phyloP scores from a whole-genome alignment of 192 early-diverging fungal species.

The Geranomyces michiganensis region DNA sequence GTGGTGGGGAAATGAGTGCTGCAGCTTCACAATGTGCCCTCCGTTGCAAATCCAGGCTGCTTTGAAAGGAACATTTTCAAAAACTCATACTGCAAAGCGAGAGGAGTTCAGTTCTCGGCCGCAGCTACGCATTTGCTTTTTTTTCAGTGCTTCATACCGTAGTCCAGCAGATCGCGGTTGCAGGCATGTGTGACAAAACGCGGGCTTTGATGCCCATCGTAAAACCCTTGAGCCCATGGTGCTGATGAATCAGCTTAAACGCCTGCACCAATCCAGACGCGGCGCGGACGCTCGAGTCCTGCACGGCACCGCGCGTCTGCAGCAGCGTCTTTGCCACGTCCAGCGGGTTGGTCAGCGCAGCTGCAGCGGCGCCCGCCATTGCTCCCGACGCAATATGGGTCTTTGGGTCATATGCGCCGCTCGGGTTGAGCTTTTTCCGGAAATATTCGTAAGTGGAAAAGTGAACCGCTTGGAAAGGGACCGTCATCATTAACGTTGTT shows the following conservation, averaged over 20 bases:
- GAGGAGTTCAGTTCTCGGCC: not conserved
- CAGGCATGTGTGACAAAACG: constrained; percentile 88
- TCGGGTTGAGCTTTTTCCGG: constrained; percentile 79
- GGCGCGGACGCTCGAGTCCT: constrained; percentile 69
- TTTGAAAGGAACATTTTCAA: constrained; percentile 42
- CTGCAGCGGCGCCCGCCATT: constrained; percentile 85
- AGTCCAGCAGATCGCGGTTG: constrained; percentile 94
- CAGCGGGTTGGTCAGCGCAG: constrained; percentile 88
- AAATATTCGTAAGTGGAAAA: constrained; percentile 91
- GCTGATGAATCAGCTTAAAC: constrained; percentile 72
- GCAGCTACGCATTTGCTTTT: not conserved
- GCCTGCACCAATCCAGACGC: constrained; percentile 75
- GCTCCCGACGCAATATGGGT: constrained; percentile 87
- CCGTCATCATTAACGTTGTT: constrained; percentile 90
- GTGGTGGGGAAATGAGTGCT: too few relatives aligned
- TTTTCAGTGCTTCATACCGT: constrained; percentile 42
- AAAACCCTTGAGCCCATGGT: constrained; percentile 79
- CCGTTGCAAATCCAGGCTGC: constrained; percentile 25
- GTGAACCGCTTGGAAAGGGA: constrained; percentile 94
- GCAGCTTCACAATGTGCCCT: not conserved
- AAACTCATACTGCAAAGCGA: constrained; percentile 42
- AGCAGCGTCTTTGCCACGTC: constrained; percentile 96
- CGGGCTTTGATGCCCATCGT: constrained; percentile 71
- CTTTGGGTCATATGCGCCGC: constrained; percentile 79
- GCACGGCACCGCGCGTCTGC: constrained; percentile 83